Base-by-base conservation (phyloP, 306 rosid genomes). In the Lotus japonicus region DNA sequence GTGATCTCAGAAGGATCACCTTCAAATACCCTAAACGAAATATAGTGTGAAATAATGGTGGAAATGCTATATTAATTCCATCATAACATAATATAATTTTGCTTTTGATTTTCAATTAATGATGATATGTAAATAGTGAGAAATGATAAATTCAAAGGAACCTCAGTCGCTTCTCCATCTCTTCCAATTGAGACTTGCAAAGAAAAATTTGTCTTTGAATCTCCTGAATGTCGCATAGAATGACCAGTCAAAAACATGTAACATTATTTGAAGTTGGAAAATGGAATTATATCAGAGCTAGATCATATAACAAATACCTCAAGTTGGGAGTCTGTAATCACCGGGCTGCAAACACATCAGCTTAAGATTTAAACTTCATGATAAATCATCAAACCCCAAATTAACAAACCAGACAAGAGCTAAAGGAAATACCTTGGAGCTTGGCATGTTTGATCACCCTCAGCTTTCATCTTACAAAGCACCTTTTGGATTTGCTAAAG, bases 1-100 rank as follows among this genome's bases (percentile, higher is more conserved):
- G 75, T 70, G 62, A 87, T 82, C 73, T 89, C 79, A 16, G 74
- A 85, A 31, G 85, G 76, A 68, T 87, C 79, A 9, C 86, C 90
- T 83, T 87, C 90, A 68, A 74, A 87, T 67, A 80, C 57, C 83
- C 90, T 86, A 63, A 19, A 76, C 2, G 31, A 71, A 60, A 43
- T 17, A 6, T 8, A 31, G 65, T 19, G 50, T 33, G 51, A 61
- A 69, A 46, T 18, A 61, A 18, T 39, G 17, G 5, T 18, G 16
- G 17, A 60, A 3, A 49, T 54, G 60, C 23, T 10, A 45, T n/a
- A n/a, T n/a, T n/a, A n/a, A n/a, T 41, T 33, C 58, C 42, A 15
- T 18, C 9, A 19, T 2, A 9, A 51, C 17, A 41, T n/a, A 4
- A 1, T 19, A 48, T 5, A 68, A 54, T 54, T 54, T 60, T 31